Evolutionary conservation across 2,329 filamentous ascomycete species (phyloP), one percentile per base, ranked within the genome.

Genomic region (Aphanoascus verrucosus): DNA sequence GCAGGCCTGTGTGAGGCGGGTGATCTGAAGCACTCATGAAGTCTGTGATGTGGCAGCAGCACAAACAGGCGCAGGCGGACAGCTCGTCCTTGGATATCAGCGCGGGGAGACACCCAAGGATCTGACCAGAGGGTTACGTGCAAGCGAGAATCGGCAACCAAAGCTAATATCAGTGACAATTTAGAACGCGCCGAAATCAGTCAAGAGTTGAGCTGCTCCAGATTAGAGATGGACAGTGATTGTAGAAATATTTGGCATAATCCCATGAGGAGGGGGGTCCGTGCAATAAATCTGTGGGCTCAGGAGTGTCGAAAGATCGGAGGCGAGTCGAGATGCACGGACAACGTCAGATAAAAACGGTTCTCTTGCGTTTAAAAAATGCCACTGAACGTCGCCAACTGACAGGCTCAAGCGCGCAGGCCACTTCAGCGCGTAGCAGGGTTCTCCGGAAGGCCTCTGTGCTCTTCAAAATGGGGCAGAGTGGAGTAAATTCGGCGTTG

Each of bases 21-120:
- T 66, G 64, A 62, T 69, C 68, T 56, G 67, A 63, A 61, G 64
- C 66, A 68, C 67, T 70, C 68, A 70, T 71, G 65, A 68, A 70
- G 67, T 63, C 64, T 62, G 65, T 56, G 51, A 23, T 50, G 19
- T 61, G 57, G 59, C 54, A 55, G 56, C 58, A 52, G 57, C 51
- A 57, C 53, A 59, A 56, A 45, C 38, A n/a, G 37, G 54, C 61
- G 57, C 59, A 59, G 46, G 53, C 48, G 53, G 56, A 58, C 43
- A 52, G 57, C 56, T 57, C 56, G 52, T 47, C 55, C 55, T 42
- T 53, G 52, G 53, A 48, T 54, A 38, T 47, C 51, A n/a, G 20
- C 5, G 48, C 40, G 53, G 38, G 20, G 49, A 14, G 41, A 45
- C 53, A 59, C 49, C 55, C 35, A 44, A 19, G 44, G 42, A 57